Conservation (phyloP, 176 grass and related monocot species). For the Aegilops tauschii region DNA sequence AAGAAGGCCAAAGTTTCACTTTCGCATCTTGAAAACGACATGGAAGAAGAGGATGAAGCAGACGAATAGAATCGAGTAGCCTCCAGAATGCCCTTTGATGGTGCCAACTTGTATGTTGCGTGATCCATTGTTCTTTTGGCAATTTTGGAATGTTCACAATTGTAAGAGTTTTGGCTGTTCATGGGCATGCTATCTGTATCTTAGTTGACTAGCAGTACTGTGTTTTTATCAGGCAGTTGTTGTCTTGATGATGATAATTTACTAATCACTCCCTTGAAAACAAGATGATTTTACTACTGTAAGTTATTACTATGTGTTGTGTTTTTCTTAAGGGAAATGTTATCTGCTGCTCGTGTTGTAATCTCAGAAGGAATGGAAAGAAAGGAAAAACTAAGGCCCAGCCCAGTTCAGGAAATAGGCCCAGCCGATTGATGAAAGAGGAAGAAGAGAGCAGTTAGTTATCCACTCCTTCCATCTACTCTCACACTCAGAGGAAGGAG, state of each 20-base stretch:
- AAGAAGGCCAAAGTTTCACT: constrained; percentile 83
- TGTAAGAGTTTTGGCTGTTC: background rate
- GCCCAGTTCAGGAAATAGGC: background rate
- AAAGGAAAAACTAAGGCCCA: background rate
- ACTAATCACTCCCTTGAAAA: background rate
- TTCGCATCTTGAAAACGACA: constrained; percentile 82
- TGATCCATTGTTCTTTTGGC: background rate
- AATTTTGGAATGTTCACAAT: background rate
- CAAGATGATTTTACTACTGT: background rate
- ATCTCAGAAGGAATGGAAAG: too few species aligned
- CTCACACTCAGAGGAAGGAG: background rate
- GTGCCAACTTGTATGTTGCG: background rate
- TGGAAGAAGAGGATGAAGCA: constrained; percentile 46
- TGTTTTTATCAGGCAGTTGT: background rate
- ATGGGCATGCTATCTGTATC: background rate
- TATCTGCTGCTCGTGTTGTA: background rate
- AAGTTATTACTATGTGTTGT: background rate
- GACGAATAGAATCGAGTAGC: constrained; percentile 16
- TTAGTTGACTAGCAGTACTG: background rate
- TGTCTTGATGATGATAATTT: background rate
- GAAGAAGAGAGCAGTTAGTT: constrained; percentile 6
- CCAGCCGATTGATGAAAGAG: background rate
- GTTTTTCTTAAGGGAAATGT: background rate
- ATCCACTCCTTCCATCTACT: constrained; percentile 30
- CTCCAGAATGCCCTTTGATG: background rate